Conservation (phyloP, 257 asterid genomes). For the Handroanthus guayacan region DNA sequence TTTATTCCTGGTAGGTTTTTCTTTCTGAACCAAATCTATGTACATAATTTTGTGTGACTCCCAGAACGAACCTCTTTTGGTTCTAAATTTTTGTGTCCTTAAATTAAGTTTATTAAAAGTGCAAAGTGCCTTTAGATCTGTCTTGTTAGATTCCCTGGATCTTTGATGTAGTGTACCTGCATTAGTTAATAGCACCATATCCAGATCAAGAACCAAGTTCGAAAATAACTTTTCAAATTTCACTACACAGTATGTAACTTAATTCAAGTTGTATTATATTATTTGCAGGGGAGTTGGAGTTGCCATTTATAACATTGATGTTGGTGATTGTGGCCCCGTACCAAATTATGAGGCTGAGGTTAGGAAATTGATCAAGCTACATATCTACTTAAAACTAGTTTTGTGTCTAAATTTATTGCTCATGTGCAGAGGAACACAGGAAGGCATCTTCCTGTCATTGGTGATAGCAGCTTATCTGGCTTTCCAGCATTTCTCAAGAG, state of each 20-base stretch:
- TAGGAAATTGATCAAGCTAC: conserved; percentile 35
- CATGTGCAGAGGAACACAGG: conserved; percentile 80
- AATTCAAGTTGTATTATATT: conserved; percentile 1
- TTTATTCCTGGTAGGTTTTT: conserved; percentile 68
- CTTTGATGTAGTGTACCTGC: not conserved
- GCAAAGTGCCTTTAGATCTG: not conserved
- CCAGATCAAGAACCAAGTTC: conserved; percentile 5
- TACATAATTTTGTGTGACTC: not conserved
- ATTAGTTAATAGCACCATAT: conserved; percentile 4
- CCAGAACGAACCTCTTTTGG: not conserved
- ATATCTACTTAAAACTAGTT: conserved; percentile 30
- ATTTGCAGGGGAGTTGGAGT: conserved; percentile 78
- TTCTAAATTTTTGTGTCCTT: not conserved
- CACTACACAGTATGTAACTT: conserved; percentile 8
- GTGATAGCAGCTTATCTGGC: conserved; percentile 84
- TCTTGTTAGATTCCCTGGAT: not conserved
- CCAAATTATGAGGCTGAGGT: conserved; percentile 81
- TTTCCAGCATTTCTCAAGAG: conserved; percentile 79
- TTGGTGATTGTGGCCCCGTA: conserved; percentile 77
- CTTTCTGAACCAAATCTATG: conserved; percentile 15
- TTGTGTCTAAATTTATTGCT: conserved; percentile 34
- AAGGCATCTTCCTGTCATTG: conserved; percentile 76
- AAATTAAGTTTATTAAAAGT: not conserved
- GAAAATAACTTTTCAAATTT: not conserved
- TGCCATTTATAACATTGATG: conserved; percentile 72